phyloP scores from a whole-genome alignment of 352 stramenopile genomes.

The Phytopythium aichiense region DNA sequence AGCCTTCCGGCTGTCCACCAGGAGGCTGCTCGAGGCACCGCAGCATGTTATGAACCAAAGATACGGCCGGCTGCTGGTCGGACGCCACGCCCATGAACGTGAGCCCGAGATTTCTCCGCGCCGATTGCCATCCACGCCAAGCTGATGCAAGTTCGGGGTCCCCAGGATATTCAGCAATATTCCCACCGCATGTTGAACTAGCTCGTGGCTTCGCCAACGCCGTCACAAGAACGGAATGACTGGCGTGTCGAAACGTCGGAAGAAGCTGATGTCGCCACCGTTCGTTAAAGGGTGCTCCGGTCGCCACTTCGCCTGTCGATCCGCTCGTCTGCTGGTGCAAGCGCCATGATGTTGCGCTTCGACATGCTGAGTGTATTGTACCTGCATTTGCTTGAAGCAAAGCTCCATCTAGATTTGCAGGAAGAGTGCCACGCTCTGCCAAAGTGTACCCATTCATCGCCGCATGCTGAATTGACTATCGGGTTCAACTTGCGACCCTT shows the following conservation, averaged over 20 bases:
- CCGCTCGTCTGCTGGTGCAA: background rate
- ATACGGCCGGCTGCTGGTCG: background rate
- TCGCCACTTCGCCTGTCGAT: background rate
- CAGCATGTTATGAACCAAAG: background rate
- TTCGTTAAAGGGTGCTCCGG: background rate
- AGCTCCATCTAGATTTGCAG: background rate
- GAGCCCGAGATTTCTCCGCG: background rate
- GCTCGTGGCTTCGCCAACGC: background rate
- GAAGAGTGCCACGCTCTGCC: background rate
- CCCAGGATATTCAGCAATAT: background rate
- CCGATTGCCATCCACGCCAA: background rate
- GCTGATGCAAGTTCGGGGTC: background rate
- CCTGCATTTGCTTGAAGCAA: background rate
- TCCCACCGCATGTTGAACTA: background rate
- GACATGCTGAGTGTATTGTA: background rate
- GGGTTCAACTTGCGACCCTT: background rate
- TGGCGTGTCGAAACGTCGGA: conserved; percentile 1
- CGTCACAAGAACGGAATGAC: background rate
- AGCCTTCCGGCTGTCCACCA: background rate
- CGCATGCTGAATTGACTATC: background rate
- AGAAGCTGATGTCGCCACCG: background rate
- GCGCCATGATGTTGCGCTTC: background rate
- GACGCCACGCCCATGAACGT: background rate
- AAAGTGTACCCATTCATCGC: background rate
- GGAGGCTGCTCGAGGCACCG: background rate